Evolutionary conservation across 139 green algal species (phyloP), one percentile per base, ranked within the genome.

Genomic region (Coelastrella sp.): DNA sequence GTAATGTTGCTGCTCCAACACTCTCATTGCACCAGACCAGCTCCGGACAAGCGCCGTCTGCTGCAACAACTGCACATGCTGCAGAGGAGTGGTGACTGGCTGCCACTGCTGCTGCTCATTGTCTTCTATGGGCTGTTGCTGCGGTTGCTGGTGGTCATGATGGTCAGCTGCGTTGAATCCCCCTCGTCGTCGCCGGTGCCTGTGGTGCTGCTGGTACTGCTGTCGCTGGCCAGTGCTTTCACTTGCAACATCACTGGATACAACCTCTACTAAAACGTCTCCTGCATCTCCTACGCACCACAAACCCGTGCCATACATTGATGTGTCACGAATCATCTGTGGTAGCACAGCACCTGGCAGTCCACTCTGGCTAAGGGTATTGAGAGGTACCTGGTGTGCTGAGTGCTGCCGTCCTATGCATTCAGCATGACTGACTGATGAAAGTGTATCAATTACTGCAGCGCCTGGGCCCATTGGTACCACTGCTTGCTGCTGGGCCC

Each of bases 21-120:
- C 19, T 6, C 49, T n/a, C 9, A 49, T 20, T 82, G 84, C 84
- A 25, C 17, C 49, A 15, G 20, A 24, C 84, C 84, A 88, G 68
- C 84, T 88, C 20, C 84, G 35, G 9, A 82, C 49, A 19, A 66
- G 6, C 6, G 49, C 84, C 57, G 49, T 49, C 20, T 81, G 68
- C 15, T 88, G 84, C 66, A 88, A 35, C 84, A 88, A n/a, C 10
- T 80, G 49, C 49, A 70, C 84, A 70, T 88, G 19, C 5, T 58
- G 12, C 4, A 56, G 12, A 19, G 68, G 8, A 22, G 68, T 15
- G 7, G 57, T 7, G 20, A 81, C 66, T n/a, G 84, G 84, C 63
- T 68, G 17, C 8, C 24, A 35, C 49, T 81, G 66, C 66, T 81
- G 35, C 68, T 15, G 65, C 25, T 19, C 7, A 27, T 84, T 49